phyloP scores from a whole-genome alignment of 2,329 filamentous ascomycete species.

The Aspergillus felis region DNA sequence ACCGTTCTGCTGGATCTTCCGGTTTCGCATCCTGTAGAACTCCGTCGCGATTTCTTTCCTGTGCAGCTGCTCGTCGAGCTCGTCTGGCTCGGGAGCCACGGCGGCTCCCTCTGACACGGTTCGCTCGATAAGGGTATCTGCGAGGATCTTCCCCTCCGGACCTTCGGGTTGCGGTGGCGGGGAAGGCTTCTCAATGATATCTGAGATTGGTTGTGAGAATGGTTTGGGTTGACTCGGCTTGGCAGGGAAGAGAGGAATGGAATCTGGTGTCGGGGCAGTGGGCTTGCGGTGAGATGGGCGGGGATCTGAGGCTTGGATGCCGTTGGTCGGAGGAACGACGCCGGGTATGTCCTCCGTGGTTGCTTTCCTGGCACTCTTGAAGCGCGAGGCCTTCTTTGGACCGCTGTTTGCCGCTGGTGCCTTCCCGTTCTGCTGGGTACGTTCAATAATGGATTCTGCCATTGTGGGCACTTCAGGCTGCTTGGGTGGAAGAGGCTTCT shows the following conservation, averaged over 20 bases:
- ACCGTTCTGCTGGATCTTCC: conserved; percentile 76
- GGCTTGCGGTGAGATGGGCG: conserved; percentile 19
- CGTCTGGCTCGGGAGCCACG: conserved; percentile 52
- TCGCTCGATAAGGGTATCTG: conserved; percentile 57
- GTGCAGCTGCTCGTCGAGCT: conserved; percentile 68
- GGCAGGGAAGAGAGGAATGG: conserved; percentile 36
- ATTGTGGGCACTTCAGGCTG: conserved; percentile 32
- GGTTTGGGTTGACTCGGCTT: conserved; percentile 34
- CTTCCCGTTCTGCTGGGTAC: conserved; percentile 23
- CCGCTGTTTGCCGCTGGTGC: conserved; percentile 12
- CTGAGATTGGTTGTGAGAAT: conserved; percentile 36
- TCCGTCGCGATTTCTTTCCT: conserved; percentile 75
- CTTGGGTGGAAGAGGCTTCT: conserved; percentile 24
- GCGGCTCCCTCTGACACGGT: conserved; percentile 28
- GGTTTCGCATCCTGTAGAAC: conserved; percentile 78
- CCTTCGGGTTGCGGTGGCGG: conserved; percentile 38
- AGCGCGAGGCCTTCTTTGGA: conserved; percentile 43
- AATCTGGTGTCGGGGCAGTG: conserved; percentile 18
- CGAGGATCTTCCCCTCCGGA: conserved; percentile 51
- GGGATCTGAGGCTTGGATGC: conserved; percentile 16
- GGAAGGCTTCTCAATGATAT: conserved; percentile 16
- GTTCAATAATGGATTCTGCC: conserved; percentile 44
- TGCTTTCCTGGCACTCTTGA: conserved; percentile 36
- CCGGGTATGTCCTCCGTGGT: conserved; percentile 7
- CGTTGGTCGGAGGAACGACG: conserved; percentile 10